These are phyloP conservation scores for Fusarium oligoseptatum DNA, from an alignment of 2,329 filamentous ascomycete genomes.

Conservation along the genomic window DNA sequence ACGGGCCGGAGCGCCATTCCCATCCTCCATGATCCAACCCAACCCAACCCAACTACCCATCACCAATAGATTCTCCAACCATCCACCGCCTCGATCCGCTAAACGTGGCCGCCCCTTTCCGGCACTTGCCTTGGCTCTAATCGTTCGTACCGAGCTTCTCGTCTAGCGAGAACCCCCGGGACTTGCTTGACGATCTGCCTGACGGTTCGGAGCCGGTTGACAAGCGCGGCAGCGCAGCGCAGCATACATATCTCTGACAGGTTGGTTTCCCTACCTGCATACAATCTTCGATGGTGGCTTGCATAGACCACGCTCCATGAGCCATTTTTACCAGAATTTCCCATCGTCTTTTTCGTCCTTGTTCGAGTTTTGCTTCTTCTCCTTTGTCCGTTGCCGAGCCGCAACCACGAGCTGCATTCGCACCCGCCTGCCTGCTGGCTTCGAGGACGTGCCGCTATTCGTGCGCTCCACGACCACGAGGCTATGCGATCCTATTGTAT, in stretches of 20 bases:
- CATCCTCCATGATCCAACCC: constrained; percentile 30
- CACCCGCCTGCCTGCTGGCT: constrained; percentile 2
- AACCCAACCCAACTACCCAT: neutral
- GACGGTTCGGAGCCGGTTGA: constrained; percentile 1
- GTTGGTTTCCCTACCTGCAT: constrained; percentile 19
- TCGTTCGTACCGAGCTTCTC: constrained; percentile 7
- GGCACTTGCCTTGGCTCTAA: constrained; percentile 14
- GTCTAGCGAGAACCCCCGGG: constrained; percentile 18
- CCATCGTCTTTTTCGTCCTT: neutral
- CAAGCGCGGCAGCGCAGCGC: neutral
- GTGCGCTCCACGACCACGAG: neutral
- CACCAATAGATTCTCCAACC: constrained; percentile 24
- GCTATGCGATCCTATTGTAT: constrained; percentile 31
- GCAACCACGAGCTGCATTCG: constrained; percentile 5
- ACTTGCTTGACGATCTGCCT: constrained; percentile 2
- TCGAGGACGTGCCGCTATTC: neutral
- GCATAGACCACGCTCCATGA: constrained; percentile 36
- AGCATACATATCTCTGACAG: constrained; percentile 6
- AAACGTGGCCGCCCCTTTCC: constrained; percentile 41
- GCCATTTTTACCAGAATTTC: constrained; percentile 37
- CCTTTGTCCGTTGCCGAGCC: constrained; percentile 17
- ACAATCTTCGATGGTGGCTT: constrained; percentile 39
- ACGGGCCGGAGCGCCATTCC: constrained; percentile 33
- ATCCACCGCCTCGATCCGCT: constrained; percentile 38
- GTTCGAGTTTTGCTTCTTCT: constrained; percentile 9